These are phyloP conservation scores for Gamsiella multidivaricata DNA, from an alignment of 192 early-diverging fungal species.

Conservation along the genomic window DNA sequence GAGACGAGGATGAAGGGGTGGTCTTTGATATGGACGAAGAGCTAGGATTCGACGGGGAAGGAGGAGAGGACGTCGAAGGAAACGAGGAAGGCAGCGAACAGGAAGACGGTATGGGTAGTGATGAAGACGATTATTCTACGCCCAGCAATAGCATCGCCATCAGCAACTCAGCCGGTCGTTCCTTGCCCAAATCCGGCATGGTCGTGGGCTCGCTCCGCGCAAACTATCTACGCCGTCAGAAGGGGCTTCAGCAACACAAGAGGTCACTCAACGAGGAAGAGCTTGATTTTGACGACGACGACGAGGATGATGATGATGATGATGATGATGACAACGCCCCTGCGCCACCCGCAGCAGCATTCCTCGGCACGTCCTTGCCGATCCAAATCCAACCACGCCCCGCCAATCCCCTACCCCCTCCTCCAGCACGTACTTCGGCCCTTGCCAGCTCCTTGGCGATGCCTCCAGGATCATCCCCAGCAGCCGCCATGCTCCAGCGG, in stretches of 20 bases:
- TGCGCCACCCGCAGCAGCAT: not conserved
- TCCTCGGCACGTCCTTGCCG: slow-evolving; percentile 42
- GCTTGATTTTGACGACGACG: slow-evolving; percentile 7
- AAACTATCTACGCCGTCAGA: slow-evolving; percentile 40
- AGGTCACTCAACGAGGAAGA: slow-evolving; percentile 14
- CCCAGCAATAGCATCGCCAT: slow-evolving; percentile 14
- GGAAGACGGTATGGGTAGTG: slow-evolving; percentile 1
- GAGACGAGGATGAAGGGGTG: slow-evolving; percentile 30
- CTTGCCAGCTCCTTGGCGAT: slow-evolving; percentile 32
- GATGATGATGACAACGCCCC: not conserved
- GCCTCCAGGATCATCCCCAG: slow-evolving; percentile 48
- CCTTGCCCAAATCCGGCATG: slow-evolving; percentile 28
- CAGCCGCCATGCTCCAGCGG: slow-evolving; percentile 50
- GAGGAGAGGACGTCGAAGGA: not conserved
- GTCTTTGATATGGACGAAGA: slow-evolving; percentile 52
- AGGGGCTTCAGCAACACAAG: slow-evolving; percentile 23
- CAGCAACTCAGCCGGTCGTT: slow-evolving; percentile 4
- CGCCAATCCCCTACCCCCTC: slow-evolving; percentile 9
- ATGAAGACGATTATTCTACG: not conserved
- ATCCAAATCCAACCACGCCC: slow-evolving; percentile 35
- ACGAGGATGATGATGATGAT: slow-evolving; percentile 18
- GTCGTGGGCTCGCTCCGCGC: slow-evolving; percentile 44
- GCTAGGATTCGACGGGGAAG: slow-evolving; percentile 34
- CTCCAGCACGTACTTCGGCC: slow-evolving; percentile 23
- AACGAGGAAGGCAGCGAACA: slow-evolving; percentile 14